phyloP scores from a whole-genome alignment of 371 early-diverging fungal genomes.

The Mucor piriformis region DNA sequence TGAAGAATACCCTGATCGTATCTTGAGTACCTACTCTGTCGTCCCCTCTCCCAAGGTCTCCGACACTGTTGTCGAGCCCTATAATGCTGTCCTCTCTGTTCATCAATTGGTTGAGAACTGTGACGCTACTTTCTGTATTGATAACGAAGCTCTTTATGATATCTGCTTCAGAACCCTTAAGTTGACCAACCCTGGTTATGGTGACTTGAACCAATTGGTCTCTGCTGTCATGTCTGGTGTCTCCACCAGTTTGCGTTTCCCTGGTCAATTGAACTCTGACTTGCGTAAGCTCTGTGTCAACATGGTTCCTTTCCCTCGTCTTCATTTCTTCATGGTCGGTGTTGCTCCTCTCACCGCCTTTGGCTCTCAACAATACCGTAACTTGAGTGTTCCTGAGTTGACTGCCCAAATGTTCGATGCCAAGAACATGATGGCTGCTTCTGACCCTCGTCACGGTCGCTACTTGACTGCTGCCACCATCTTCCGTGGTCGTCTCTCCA shows the following conservation, averaged over 20 bases:
- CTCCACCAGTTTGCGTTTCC: slow-evolving; percentile 98
- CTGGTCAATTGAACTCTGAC: slow-evolving; percentile 99
- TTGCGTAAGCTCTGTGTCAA: slow-evolving; percentile 98
- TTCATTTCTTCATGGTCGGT: slow-evolving; percentile 99
- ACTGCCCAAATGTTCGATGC: slow-evolving; percentile 98
- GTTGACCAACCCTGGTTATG: slow-evolving; percentile 80
- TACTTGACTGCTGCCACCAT: slow-evolving; percentile 98
- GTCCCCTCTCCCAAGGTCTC: slow-evolving; percentile 94
- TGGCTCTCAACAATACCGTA: slow-evolving; percentile 87
- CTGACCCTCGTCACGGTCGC: slow-evolving; percentile 96
- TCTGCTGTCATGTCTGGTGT: slow-evolving; percentile 94
- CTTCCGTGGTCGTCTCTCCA: slow-evolving; percentile 97
- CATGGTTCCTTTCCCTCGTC: slow-evolving; percentile 99
- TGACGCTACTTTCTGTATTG: slow-evolving; percentile 98
- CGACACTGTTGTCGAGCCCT: slow-evolving; percentile 95
- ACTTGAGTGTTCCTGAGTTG: slow-evolving; percentile 90
- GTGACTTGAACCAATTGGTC: slow-evolving; percentile 85
- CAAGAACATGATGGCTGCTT: slow-evolving; percentile 99
- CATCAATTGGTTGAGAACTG: slow-evolving; percentile 93
- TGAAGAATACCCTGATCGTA: slow-evolving; percentile 94
- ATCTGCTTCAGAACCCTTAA: slow-evolving; percentile 90
- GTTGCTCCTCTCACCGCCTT: slow-evolving; percentile 96
- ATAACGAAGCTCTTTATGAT: slow-evolving; percentile 97
- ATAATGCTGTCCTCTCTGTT: slow-evolving; percentile 89
- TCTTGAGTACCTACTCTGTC: slow-evolving; percentile 94